Percentiles rank a stretch among this genome's conserved stretches.
phyloP scores from a whole-genome alignment of 129 eudicot species.

The Centella asiatica region DNA sequence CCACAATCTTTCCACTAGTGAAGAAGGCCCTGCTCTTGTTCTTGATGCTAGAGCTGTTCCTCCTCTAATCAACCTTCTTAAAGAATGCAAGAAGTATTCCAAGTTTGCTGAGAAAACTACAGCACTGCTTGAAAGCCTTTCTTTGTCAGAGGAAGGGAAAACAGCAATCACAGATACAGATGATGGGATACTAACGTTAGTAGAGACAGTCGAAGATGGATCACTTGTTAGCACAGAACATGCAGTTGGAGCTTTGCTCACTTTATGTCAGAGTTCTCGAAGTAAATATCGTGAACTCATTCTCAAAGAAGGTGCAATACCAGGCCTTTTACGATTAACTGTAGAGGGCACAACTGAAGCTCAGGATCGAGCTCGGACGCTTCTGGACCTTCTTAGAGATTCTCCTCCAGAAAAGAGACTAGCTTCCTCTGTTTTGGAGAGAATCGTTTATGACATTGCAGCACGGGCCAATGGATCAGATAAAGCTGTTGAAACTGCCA shows the following conservation, averaged over 20 bases:
- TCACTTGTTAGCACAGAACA: constrained; percentile 59
- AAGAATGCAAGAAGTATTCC: constrained; percentile 65
- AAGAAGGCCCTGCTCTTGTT: constrained; percentile 30
- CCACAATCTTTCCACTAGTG: constrained; percentile 46
- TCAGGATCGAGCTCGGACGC: constrained; percentile 48
- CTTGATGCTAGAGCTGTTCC: constrained; percentile 43
- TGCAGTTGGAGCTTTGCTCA: constrained; percentile 60
- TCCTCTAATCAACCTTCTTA: constrained; percentile 62
- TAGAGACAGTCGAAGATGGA: constrained; percentile 76
- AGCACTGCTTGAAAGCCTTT: constrained; percentile 39
- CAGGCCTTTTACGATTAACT: constrained; percentile 63
- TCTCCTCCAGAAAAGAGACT: constrained; percentile 31
- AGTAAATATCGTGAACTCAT: constrained; percentile 60
- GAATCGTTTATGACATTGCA: constrained; percentile 50
- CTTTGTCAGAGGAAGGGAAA: constrained; percentile 48
- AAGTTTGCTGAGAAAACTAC: constrained; percentile 68
- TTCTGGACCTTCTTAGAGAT: constrained; percentile 58
- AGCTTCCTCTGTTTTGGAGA: constrained; percentile 40
- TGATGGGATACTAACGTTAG: constrained; percentile 62
- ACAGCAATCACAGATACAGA: constrained; percentile 34
- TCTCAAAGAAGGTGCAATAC: constrained; percentile 82
- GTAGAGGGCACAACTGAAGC: constrained; percentile 60
- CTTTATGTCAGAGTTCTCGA: constrained; percentile 51
- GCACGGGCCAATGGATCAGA: constrained; percentile 42
- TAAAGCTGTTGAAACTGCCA: constrained; percentile 51